Evolutionary conservation across 2,329 filamentous ascomycete species (phyloP).

Genomic region (Colletotrichum sp.): DNA sequence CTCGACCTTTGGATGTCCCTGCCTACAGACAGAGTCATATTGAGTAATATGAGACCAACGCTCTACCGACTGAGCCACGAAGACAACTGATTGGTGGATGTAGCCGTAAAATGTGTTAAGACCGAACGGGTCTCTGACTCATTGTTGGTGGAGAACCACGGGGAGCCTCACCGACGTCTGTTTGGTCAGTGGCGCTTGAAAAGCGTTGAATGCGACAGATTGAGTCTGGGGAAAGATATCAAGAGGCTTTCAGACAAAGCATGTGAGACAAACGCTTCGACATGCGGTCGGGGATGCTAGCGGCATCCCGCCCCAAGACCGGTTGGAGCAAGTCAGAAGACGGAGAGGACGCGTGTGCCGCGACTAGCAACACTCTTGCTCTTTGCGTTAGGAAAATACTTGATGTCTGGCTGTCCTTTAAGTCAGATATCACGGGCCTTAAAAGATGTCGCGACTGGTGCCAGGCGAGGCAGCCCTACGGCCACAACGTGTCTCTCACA

Average conservation of each 20-base stretch:
- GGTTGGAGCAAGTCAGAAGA: neutral
- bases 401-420: neutral
- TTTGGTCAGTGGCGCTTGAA: neutral
- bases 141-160: neutral
- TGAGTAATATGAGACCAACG: slow-evolving; percentile 17
- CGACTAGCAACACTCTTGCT: neutral
- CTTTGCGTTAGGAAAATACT: neutral
- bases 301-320: neutral
- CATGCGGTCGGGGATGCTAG: neutral
- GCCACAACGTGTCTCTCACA: neutral
- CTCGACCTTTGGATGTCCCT: slow-evolving; percentile 19
- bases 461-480: neutral
- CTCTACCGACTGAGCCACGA: slow-evolving; percentile 19
- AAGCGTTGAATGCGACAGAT: neutral
- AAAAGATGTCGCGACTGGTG: neutral
- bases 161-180: neutral
- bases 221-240: neutral
- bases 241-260: neutral
- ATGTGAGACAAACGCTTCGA: neutral
- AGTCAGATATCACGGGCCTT: neutral
- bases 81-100: neutral
- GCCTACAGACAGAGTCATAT: neutral
- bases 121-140: neutral
- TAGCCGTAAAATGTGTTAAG: rapidly evolving
- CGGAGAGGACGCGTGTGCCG: neutral